Percentiles rank a stretch among this genome's conserved stretches.
Evolutionary conservation across 805 yeast species (phyloP).

Genomic region (Metschnikowia lachancei): DNA sequence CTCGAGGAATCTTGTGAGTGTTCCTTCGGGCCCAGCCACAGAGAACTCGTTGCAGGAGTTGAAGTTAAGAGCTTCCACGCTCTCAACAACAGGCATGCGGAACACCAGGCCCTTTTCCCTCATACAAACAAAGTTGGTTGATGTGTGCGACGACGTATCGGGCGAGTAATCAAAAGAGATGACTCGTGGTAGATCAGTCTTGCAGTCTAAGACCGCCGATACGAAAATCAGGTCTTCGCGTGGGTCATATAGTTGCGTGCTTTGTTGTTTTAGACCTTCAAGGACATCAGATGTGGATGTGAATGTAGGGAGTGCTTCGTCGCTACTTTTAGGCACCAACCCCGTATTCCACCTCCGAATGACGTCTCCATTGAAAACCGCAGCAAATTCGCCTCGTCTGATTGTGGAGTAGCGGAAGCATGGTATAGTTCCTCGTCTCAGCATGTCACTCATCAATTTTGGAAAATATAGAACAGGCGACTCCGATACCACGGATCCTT

Average conservation of each 20-base stretch:
- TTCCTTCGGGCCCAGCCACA: conserved; percentile 57
- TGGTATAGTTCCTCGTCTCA: conserved; percentile 57
- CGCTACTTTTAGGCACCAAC: conserved; percentile 37
- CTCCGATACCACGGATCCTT: conserved; percentile 36
- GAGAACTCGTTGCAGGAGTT: conserved; percentile 67
- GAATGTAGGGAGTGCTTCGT: conserved; percentile 13
- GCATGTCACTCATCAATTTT: conserved; percentile 56
- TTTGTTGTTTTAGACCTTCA: conserved; percentile 33
- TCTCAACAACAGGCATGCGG: conserved; percentile 69
- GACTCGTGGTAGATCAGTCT: conserved; percentile 76
- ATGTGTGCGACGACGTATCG: conserved; percentile 44
- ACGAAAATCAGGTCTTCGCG: conserved; percentile 64
- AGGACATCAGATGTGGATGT: conserved; percentile 10
- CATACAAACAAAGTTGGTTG: conserved; percentile 76
- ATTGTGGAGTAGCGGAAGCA: conserved; percentile 68
- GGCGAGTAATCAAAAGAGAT: conserved; percentile 83
- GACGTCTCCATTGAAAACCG: conserved; percentile 72
- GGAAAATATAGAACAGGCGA: conserved; percentile 59
- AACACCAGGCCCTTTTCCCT: conserved; percentile 87
- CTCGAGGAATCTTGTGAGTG: conserved; percentile 43
- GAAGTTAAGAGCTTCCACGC: conserved; percentile 60
- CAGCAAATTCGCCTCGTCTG: conserved; percentile 70
- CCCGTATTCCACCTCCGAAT: conserved; percentile 82
- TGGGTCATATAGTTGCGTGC: conserved; percentile 37
- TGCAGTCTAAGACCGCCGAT: conserved; percentile 68